These are phyloP conservation scores for Hanseniaspora uvarum DNA, from an alignment of 1,139 yeast species.

Conservation along the genomic window DNA sequence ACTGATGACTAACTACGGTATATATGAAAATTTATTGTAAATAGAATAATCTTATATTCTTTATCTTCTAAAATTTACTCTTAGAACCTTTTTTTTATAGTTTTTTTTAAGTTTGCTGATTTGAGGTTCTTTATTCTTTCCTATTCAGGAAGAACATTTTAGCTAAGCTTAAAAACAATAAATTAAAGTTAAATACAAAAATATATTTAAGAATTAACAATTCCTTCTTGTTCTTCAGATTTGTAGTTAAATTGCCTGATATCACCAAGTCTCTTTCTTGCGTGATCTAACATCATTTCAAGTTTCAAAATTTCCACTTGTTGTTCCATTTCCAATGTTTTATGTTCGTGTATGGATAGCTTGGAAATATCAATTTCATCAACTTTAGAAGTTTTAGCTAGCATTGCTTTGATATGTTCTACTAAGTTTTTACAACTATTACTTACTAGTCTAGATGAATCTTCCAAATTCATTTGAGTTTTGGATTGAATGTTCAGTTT, in stretches of 20 bases:
- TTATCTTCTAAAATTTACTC: too few relatives aligned
- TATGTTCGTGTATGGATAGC: slow-evolving; percentile 69
- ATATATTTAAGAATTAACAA: slow-evolving; percentile 10
- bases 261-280: slow-evolving; percentile 76
- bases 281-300: slow-evolving; percentile 59
- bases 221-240: slow-evolving; percentile 49
- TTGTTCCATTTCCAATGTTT: slow-evolving; percentile 85
- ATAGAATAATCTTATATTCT: too few relatives aligned
- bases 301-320: slow-evolving; percentile 80
- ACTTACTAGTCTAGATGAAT: slow-evolving; percentile 59
- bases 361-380: slow-evolving; percentile 48
- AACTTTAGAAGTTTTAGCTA: slow-evolving; percentile 33
- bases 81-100: not conserved
- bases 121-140: too few relatives aligned
- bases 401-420: slow-evolving; percentile 54
- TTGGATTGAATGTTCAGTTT: slow-evolving; percentile 70
- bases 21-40: too few relatives aligned
- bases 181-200: too few relatives aligned
- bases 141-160: not conserved
- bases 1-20: too few relatives aligned
- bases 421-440: slow-evolving; percentile 67
- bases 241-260: slow-evolving; percentile 50
- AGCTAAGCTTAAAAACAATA: not conserved
- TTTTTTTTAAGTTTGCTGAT: not conserved
- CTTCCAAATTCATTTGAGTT: slow-evolving; percentile 66